Base-by-base conservation (phyloP, 345 rosid species). In the Alliaria petiolata region DNA sequence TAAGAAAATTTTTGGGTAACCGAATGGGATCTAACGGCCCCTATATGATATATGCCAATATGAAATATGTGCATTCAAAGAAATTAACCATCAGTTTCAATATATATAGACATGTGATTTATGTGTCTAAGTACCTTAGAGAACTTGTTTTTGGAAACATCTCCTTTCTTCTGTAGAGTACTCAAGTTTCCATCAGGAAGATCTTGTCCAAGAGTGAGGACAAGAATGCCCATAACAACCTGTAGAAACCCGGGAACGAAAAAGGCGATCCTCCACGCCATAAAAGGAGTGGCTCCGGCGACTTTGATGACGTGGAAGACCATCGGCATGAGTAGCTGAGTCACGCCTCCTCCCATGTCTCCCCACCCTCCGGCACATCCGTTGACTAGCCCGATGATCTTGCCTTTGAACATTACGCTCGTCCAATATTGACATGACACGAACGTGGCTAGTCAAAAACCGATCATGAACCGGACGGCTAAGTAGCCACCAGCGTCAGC, bases 341-440 rank as follows among this genome's bases (percentile, higher is more conserved):
- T 90, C 22, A 85, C 89, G 1, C 93, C 93, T 4, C 97, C 93
- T 0, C 97, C 93, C 93, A 88, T 85, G 60, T 86, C 87, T 1
- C 97, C 97, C 97, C 97, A 90, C 1, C 92, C 93, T 3, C 88
- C 91, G 0, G 97, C 90, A 0, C 88, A 86, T 33, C 97, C 93
- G 8, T 90, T 90, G 17, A 82, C 97, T 1, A 84, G 83, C 3
- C 97, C 97, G 4, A 88, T 85, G 61, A 90, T 88, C 82, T 83
- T 83, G 65, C 90, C 81, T 34, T 85, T 90, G 65, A 90, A 90
- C 96, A 88, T 88, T 1, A 87, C 86, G 62, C 87, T 88, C 77
- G 87, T 90, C 96, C 96, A 90, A 36, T 86, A 90, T 65, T 85
- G 89, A 72, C 92, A 88, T 0, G 97, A 90, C 57, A 90, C 93